phyloP scores from a whole-genome alignment of 75 land plant species.

The Pinus albicaulis region DNA sequence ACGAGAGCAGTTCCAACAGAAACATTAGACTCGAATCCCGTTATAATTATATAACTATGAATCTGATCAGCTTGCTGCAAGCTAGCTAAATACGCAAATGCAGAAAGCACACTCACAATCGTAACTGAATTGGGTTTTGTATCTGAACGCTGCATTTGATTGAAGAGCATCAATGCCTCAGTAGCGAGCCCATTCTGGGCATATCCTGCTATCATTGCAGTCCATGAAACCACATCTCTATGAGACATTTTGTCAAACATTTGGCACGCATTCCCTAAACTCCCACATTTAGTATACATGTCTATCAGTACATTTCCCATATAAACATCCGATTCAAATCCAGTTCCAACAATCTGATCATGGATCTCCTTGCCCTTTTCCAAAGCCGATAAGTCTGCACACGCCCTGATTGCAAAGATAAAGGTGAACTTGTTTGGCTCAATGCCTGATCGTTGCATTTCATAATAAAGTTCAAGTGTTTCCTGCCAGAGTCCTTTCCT shows the following conservation, averaged over 20 bases:
- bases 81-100: constrained; percentile 11
- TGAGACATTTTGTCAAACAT: constrained; percentile 4
- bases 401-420: constrained; percentile 5
- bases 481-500: neutral
- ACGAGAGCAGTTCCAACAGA: constrained; percentile 36
- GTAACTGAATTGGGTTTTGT: neutral
- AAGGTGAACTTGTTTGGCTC: constrained; percentile 7
- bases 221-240: neutral
- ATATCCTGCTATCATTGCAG: neutral
- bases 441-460: neutral
- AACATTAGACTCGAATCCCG: constrained; percentile 26
- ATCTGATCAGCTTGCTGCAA: constrained; percentile 16
- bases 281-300: constrained; percentile 18
- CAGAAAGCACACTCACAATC: constrained; percentile 25
- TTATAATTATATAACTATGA: constrained; percentile 12
- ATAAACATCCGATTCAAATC: neutral
- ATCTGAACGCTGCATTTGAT: constrained; percentile 9
- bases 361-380: constrained; percentile 51
- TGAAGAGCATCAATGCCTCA: constrained; percentile 13
- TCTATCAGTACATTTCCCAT: neutral
- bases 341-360: constrained; percentile 21
- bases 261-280: constrained; percentile 25
- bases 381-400: constrained; percentile 3
- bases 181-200: constrained; percentile 11
- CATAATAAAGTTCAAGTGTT: constrained; percentile 7